Conservation (phyloP, 108 stramenopile genomes). For the Hondaea fermentalgiana region DNA sequence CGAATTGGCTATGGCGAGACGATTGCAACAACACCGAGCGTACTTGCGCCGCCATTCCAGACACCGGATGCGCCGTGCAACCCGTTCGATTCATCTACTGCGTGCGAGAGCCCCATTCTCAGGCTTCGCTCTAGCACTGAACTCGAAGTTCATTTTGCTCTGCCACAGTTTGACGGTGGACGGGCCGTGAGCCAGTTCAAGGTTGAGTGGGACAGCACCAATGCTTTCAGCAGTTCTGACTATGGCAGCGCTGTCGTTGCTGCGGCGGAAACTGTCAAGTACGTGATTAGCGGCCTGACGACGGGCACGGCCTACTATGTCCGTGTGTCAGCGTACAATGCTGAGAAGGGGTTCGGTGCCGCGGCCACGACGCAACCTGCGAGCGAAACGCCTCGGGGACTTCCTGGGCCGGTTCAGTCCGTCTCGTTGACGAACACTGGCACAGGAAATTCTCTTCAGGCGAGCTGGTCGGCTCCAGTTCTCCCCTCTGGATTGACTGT, state of each 20-base stretch:
- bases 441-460: conserved; percentile 35
- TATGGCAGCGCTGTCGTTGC: not conserved
- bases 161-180: conserved; percentile 22
- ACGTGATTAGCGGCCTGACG: conserved; percentile 41
- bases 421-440: conserved; percentile 13
- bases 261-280: conserved; percentile 26
- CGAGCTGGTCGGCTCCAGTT: conserved; percentile 52
- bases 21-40: not conserved
- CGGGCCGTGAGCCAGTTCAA: conserved; percentile 23
- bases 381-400: conserved; percentile 33
- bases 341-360: conserved; percentile 49
- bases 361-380: conserved; percentile 32
- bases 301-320: conserved; percentile 58
- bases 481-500: conserved; percentile 3
- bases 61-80: conserved; percentile 21
- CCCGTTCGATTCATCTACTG: not conserved
- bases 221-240: not conserved
- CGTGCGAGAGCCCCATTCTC: not conserved
- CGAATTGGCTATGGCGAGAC: conserved; percentile 29
- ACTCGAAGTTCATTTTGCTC: conserved; percentile 21
- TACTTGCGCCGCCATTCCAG: not conserved
- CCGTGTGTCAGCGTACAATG: conserved; percentile 66
- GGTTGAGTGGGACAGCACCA: conserved; percentile 32
- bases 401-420: not conserved
- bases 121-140: not conserved